Evolutionary conservation across 345 rosid genomes (phyloP), one percentile per base, ranked within the genome.

Genomic region (Triadica sebifera): DNA sequence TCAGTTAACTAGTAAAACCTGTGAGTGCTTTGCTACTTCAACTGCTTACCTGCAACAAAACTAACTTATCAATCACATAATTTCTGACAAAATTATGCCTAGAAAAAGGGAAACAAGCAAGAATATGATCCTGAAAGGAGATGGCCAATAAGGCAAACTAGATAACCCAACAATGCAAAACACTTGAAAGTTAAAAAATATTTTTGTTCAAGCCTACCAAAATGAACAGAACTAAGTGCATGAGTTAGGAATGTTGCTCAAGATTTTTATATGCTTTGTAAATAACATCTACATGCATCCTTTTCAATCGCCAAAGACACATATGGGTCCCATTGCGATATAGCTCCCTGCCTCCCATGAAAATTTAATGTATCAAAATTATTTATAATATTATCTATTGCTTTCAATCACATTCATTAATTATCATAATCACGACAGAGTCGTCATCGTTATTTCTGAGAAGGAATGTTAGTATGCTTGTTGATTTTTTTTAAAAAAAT

Each of bases 1-100:
- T 69, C 38, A 49, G 7, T 50, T 41, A 29, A 29, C 34, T 29
- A 41, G 7, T 8, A 24, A 58, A 58, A 45, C 65, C 49, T 56
- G 29, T 8, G 52, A 22, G 49, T 39, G 46, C 51, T 57, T 53
- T 52, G 34, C 50, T 16, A 58, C 12, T 22, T 57, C 39, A 39
- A 69, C 10, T 52, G 20, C 22, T 52, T 6, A 68, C 60, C 72
- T 68, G 59, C 72, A 68, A 51, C 34, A 15, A 50, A 29, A 25
- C 59, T 55, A 9, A 9, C 38, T 22, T 8, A 49, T 16, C 39
- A 50, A 25, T 49, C 70, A 20, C 29, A 17, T 51, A 55, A 68
- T 53, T 5, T 17, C 9, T 39, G 45, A 34, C 71, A 37, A 0
- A 68, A 51, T 50, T 55, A 51, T 17, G 24, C 71, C 58, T 51